A percentile compares a stretch with the other conserved stretches of the same genome.
phyloP scores from a whole-genome alignment of 2,329 filamentous ascomycete genomes.

The Huntiella bhutanensis region DNA sequence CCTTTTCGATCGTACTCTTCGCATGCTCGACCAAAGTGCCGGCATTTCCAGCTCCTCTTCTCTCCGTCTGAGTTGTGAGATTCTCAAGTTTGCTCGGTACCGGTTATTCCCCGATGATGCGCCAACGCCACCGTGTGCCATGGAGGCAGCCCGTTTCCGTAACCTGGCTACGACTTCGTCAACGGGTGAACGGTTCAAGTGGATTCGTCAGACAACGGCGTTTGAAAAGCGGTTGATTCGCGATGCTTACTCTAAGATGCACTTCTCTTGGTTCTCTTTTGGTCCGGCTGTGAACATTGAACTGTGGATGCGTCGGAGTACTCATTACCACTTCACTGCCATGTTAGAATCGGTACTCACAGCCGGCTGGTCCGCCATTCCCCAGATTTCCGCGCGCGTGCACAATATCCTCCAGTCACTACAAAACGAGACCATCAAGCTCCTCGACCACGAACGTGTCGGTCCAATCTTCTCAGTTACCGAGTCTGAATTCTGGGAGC shows the following conservation, averaged over 20 bases:
- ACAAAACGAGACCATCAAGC: too few species aligned
- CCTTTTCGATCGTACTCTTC: slow-evolving; percentile 56
- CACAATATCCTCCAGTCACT: too few species aligned
- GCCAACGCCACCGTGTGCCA: neutral
- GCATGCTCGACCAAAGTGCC: slow-evolving; percentile 50
- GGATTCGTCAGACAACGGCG: neutral
- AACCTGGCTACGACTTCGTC: slow-evolving; percentile 7
- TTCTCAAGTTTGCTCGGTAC: slow-evolving; percentile 41
- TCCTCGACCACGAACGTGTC: too few species aligned
- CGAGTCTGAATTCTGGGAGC: too few species aligned
- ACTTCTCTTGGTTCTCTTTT: neutral
- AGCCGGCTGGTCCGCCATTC: too few species aligned
- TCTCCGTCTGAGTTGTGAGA: slow-evolving; percentile 52
- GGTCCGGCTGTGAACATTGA: too few species aligned
- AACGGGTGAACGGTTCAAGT: neutral
- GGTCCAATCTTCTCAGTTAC: too few species aligned
- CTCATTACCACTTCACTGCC: too few species aligned
- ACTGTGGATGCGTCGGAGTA: too few species aligned
- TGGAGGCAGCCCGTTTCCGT: neutral
- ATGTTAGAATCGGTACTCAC: too few species aligned
- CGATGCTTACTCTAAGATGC: neutral
- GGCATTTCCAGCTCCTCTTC: slow-evolving; percentile 48
- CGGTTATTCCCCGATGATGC: slow-evolving; percentile 21
- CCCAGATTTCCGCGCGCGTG: too few species aligned
- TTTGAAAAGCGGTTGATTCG: neutral